phyloP scores from a whole-genome alignment of 176 grass and related monocot genomes.

The Phoenix dactylifera region DNA sequence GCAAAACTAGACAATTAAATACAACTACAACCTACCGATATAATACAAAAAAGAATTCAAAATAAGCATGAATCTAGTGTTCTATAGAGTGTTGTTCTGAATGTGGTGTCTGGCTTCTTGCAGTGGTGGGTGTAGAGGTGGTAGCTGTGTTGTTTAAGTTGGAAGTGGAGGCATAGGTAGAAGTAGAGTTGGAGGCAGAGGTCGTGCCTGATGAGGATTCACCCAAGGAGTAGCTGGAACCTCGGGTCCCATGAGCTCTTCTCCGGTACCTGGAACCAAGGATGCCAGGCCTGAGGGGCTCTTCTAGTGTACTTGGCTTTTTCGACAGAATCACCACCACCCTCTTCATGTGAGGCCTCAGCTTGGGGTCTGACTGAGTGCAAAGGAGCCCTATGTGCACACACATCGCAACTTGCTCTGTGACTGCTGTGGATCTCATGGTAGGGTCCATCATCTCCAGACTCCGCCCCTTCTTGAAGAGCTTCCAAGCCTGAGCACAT shows the following conservation, averaged over 20 bases:
- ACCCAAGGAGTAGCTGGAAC: slow-evolving; percentile 32
- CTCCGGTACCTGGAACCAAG: slow-evolving; percentile 50
- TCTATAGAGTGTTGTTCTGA: slow-evolving; percentile 18
- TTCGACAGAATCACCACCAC: slow-evolving; percentile 74
- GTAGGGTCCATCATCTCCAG: slow-evolving; percentile 60
- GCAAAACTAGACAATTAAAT: not conserved
- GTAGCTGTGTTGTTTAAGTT: slow-evolving; percentile 26
- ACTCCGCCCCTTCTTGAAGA: slow-evolving; percentile 61
- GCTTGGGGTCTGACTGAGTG: slow-evolving; percentile 65
- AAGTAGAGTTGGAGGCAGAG: slow-evolving; percentile 4
- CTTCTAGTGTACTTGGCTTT: slow-evolving; percentile 65
- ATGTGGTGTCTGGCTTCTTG: slow-evolving; percentile 28
- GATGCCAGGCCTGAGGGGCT: slow-evolving; percentile 56
- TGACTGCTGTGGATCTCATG: slow-evolving; percentile 32
- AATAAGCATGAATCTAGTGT: slow-evolving; percentile 18
- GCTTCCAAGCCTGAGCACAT: slow-evolving; percentile 49
- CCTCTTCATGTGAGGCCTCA: slow-evolving; percentile 81
- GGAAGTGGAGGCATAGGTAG: slow-evolving; percentile 32
- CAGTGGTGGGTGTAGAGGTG: slow-evolving; percentile 23
- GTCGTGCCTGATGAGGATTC: slow-evolving; percentile 56
- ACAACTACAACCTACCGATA: slow-evolving; percentile 4
- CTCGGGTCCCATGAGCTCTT: slow-evolving; percentile 26
- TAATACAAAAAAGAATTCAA: slow-evolving; percentile 4
- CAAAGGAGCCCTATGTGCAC: slow-evolving; percentile 72
- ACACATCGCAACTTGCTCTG: slow-evolving; percentile 60